Base-by-base conservation (phyloP, 805 yeast genomes). In the Scheffersomyces coipomensis region DNA sequence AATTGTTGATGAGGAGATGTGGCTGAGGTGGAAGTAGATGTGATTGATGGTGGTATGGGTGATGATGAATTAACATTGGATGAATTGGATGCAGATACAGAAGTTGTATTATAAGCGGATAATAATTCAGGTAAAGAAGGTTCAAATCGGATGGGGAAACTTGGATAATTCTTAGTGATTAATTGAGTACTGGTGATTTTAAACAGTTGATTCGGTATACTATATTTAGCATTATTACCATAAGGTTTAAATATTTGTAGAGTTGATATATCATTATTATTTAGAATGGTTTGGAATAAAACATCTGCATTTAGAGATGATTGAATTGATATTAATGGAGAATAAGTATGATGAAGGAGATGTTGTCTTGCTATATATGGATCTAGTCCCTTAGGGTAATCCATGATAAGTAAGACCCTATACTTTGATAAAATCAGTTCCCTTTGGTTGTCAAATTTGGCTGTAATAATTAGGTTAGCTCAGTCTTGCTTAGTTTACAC, bases 61-160 rank as follows among this genome's bases (percentile, higher is more conserved):
- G n/a, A n/a, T 10, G 29, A 23, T 25, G 24, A 43, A 38, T 19
- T 48, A 45, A 47, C 68, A 54, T 34, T 62, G 23, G 23, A 7
- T 5, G 17, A 13, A 13, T n/a, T n/a, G 5, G 30, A n/a, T 13
- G 10, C 4, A 7, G 23, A 21, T 13, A 5, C 15, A 4, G 30
- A 27, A 8, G 18, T 8, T 5, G 58, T 58, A 37, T 44, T 52
- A 25, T 52, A 53, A 15, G 61, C 55, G n/a, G 68, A 56, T 34
- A 68, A 47, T 21, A 66, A 48, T 29, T 68, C 73, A n/a, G 68
- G 66, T 19, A 68, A 46, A 8, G 66, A 47, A 19, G 68, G 66
- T 45, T 68, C 71, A 50, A 83, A 83, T 34, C 85, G 64, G 23
- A 84, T 62, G 16, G 81, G 78, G 48, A 79, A 79, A 47, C 76